Conservation (phyloP, 2,329 filamentous ascomycete genomes). For the Scedosporium minutisporum region DNA sequence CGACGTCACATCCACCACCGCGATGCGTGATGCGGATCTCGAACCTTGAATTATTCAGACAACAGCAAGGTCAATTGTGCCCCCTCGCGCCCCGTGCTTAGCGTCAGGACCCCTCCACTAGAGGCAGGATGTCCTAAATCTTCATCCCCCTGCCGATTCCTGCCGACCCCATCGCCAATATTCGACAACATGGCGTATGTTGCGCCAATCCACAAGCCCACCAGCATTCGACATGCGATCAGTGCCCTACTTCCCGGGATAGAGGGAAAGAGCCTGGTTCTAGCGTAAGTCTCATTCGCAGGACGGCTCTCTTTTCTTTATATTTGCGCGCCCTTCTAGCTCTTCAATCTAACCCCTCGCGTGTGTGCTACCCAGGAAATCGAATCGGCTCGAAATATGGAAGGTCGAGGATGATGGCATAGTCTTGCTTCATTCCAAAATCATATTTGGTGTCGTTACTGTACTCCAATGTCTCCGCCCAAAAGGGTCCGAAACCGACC, state of each 20-base stretch:
- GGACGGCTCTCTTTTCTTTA: not conserved
- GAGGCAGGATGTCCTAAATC: not conserved
- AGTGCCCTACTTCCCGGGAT: constrained; percentile 62
- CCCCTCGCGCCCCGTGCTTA: not conserved
- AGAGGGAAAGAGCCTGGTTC: constrained; percentile 65
- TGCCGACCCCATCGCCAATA: not conserved
- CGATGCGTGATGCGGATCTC: not conserved
- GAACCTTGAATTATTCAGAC: not conserved
- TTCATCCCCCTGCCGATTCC: not conserved
- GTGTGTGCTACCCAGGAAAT: constrained; percentile 46
- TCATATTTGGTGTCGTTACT: constrained; percentile 76
- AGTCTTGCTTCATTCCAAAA: constrained; percentile 54
- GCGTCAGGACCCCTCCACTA: not conserved
- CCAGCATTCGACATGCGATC: constrained; percentile 81
- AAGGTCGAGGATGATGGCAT: constrained; percentile 55
- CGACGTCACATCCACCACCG: not conserved
- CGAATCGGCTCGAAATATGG: constrained; percentile 82
- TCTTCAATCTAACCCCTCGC: not conserved
- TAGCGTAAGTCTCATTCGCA: constrained; percentile 58
- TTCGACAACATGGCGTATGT: constrained; percentile 71
- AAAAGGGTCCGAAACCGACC: constrained; percentile 62
- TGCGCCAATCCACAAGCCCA: constrained; percentile 84
- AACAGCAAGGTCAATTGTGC: not conserved
- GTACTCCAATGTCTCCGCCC: constrained; percentile 76
- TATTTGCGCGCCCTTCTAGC: not conserved